phyloP scores from a whole-genome alignment of 2,329 filamentous ascomycete genomes.

The Cladophialophora immunda region DNA sequence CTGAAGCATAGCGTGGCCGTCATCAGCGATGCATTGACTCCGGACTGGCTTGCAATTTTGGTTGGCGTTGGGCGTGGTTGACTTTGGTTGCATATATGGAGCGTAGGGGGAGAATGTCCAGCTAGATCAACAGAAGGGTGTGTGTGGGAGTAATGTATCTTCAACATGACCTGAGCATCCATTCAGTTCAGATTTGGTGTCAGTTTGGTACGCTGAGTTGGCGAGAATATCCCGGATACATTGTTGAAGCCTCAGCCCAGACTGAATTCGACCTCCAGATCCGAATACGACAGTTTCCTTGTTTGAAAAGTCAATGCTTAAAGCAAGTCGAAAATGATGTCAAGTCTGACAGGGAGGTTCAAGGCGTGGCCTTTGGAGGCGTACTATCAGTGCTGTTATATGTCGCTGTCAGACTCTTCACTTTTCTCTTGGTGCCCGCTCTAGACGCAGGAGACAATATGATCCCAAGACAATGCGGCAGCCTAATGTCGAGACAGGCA shows the following conservation, averaged over 20 bases:
- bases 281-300: conserved; percentile 20
- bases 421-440: not conserved
- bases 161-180: not conserved
- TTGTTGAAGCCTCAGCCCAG: not conserved
- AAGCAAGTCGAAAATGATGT: not conserved
- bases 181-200: too few species aligned
- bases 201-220: too few species aligned
- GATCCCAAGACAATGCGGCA: conserved; percentile 8
- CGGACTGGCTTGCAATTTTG: conserved; percentile 1
- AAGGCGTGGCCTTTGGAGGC: too few species aligned
- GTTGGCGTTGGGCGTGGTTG: not conserved
- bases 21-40: not conserved
- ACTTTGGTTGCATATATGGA: not conserved
- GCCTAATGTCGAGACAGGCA: conserved; percentile 24
- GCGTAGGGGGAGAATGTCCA: not conserved
- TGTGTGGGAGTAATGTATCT: not conserved
- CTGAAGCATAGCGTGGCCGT: conserved; percentile 8
- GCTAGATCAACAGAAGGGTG: not conserved
- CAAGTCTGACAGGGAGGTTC: not conserved
- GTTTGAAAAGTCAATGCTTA: not conserved
- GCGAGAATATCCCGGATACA: not conserved
- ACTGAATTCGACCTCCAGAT: not conserved
- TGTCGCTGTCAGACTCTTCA: not conserved
- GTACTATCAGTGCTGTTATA: not conserved
- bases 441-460: not conserved